Evolutionary conservation across 345 rosid species (phyloP).

Genomic region (Salix arbutifolia): DNA sequence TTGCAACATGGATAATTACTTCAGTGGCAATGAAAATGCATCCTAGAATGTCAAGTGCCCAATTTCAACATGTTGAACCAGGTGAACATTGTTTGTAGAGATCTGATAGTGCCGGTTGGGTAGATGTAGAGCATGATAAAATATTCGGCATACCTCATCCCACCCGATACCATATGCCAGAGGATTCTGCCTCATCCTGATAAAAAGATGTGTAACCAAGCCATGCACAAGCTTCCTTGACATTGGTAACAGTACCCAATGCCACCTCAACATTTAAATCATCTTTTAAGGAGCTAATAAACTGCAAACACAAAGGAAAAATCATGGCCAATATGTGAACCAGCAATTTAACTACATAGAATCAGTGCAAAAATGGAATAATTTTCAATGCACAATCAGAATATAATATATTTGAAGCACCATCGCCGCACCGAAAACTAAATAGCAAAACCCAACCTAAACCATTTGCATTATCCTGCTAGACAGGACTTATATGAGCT

Average conservation of each 20-base stretch:
- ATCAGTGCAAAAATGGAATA: not conserved
- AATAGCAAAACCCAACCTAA: no score
- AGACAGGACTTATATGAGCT: not conserved
- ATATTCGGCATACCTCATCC: constrained; percentile 65
- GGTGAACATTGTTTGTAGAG: not conserved
- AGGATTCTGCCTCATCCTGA: constrained; percentile 94
- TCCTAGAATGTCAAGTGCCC: no score
- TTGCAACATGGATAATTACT: no score
- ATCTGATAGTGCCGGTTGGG: no score
- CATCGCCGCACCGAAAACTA: no score
- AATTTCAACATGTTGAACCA: no score
- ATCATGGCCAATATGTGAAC: not conserved
- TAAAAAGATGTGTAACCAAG: constrained; percentile 95
- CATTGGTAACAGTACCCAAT: constrained; percentile 97
- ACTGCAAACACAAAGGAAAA: constrained; percentile 45
- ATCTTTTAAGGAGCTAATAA: constrained; percentile 86
- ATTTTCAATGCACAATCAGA: constrained; percentile 1
- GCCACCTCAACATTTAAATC: constrained; percentile 95
- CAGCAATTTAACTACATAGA: not conserved
- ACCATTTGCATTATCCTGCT: not conserved
- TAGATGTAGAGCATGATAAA: no score
- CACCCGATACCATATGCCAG: constrained; percentile 97
- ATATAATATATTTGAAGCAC: not conserved
- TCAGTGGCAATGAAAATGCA: no score
- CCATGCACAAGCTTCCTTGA: constrained; percentile 98